Base-by-base conservation (phyloP, 768 basidiomycete species). In the Panaeolus cyanescens region DNA sequence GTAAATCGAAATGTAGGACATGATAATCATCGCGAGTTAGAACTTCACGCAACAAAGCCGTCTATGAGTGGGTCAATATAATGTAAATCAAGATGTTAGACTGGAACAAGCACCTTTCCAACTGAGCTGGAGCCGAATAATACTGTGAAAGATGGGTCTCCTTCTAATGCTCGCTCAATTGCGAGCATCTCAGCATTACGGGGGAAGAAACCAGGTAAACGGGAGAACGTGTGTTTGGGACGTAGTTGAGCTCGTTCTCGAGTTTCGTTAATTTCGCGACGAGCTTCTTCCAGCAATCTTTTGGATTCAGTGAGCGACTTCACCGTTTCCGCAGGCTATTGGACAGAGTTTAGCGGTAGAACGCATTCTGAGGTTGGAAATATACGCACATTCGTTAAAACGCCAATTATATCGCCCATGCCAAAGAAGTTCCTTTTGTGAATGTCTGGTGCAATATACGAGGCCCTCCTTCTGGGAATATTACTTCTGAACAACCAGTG, bases 1-100 rank as follows among this genome's bases (percentile, higher is more conserved):
- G 86, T 40, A 95, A 79, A 72, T 94, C 92, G 65, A 94, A 91
- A 68, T 92, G 89, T 54, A 93, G 81, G 58, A 93, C 90, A 74
- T 92, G 90, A 68, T 89, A 94, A 55, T 77, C 77, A 9, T 86
- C 81, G 19, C 79, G 77, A 10, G 85, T 86, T 25, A 95, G 84
- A 28, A 93, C 85, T 73, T 94, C 90, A 45, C 92, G 83, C 12
- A 94, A 79, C 7, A 95, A 82, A 0, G 89, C 86, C 5, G 93
- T 95, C 88, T 92, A 66, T 25, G 32, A 54, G 56, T 32, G 20
- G 39, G 42, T 12, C 54, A 34, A 22, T 39, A 40, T 50, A 33
- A 40, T 28, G 60, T 33, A 32, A 60, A 25, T 19, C 9, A 56
- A 10, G 33, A 32, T 19, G 37, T 30, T 33, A 17, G 20, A 13